A percentile compares a stretch with the other conserved stretches of the same genome.
phyloP scores from a whole-genome alignment of 176 grass and related monocot species.

The Phoenix roebelenii region DNA sequence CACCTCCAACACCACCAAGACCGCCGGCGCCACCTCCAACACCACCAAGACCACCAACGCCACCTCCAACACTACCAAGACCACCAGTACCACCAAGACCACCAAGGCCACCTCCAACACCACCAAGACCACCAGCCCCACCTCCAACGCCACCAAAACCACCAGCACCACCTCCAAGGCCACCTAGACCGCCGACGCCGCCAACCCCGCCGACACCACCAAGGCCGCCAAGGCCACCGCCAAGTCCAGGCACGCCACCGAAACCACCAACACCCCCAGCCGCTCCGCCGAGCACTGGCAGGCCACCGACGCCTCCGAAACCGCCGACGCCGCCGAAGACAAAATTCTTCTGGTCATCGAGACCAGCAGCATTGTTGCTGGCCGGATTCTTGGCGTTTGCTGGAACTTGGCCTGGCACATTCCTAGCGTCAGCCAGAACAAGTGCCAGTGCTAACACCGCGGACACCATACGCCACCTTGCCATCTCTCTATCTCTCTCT shows the following conservation, averaged over 20 bases:
- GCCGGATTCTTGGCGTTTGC: no score
- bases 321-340: conserved; percentile 10
- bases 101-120: conserved; percentile 2
- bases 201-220: conserved; percentile 30
- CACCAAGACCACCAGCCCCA: no score
- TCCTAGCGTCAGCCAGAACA: conserved; percentile 12
- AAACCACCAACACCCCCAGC: not conserved
- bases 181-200: not conserved
- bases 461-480: no score
- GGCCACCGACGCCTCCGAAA: no score
- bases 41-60: conserved; percentile 3
- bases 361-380: conserved; percentile 1
- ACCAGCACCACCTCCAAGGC: conserved; percentile 24
- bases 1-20: no score
- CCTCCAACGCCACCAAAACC: no score
- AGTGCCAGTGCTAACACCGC: not conserved
- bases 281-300: no score
- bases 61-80: conserved; percentile 9
- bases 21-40: no score
- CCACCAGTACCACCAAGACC: conserved; percentile 38
- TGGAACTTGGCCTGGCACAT: conserved; percentile 5
- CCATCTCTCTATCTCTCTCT: no score
- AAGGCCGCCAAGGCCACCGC: conserved; percentile 29
- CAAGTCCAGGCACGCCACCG: no score
- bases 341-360: conserved; percentile 28